A percentile compares a stretch with the other conserved stretches of the same genome.
These are phyloP conservation scores for Aspergillus novofumigatus DNA, from an alignment of 2,329 filamentous ascomycete species.

Conservation along the genomic window DNA sequence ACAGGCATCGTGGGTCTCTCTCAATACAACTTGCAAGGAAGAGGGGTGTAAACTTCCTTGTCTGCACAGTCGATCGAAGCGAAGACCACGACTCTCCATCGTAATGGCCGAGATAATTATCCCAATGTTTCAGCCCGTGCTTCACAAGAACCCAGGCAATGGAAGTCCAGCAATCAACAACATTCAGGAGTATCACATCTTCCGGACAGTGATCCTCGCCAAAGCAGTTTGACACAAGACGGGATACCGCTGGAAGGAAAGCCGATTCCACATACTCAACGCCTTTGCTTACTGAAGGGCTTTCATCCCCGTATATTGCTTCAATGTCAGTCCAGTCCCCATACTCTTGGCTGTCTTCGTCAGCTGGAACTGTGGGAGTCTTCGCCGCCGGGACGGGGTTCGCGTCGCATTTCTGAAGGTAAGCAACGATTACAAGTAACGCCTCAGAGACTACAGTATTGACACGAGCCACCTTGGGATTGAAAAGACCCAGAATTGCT, in stretches of 20 bases:
- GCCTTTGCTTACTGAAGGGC: conserved; percentile 17
- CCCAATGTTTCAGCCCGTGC: conserved; percentile 49
- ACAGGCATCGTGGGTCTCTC: conserved; percentile 38
- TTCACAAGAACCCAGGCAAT: conserved; percentile 47
- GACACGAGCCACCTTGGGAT: conserved; percentile 43
- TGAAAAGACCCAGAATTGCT: conserved; percentile 50
- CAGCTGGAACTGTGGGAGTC: conserved; percentile 27
- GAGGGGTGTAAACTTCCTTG: conserved; percentile 44
- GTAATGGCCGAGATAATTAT: conserved; percentile 53
- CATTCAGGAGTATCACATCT: conserved; percentile 49
- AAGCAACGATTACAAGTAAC: conserved; percentile 46
- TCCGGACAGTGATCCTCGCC: conserved; percentile 54
- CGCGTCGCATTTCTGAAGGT: conserved; percentile 30
- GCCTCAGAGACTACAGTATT: conserved; percentile 47
- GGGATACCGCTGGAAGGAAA: conserved; percentile 48
- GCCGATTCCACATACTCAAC: conserved; percentile 37
- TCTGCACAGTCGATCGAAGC: conserved; percentile 45
- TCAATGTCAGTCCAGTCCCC: conserved; percentile 56
- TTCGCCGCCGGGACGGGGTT: conserved; percentile 17
- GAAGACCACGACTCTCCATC: conserved; percentile 47
- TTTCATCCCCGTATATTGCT: conserved; percentile 36
- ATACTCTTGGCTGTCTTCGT: conserved; percentile 63
- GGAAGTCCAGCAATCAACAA: conserved; percentile 54
- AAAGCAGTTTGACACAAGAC: conserved; percentile 58
- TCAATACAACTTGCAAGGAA: conserved; percentile 45